A percentile compares a stretch with the other conserved stretches of the same genome.
Evolutionary conservation across 805 yeast species (phyloP).

Genomic region (Sugiyamaella lignohabitans): DNA sequence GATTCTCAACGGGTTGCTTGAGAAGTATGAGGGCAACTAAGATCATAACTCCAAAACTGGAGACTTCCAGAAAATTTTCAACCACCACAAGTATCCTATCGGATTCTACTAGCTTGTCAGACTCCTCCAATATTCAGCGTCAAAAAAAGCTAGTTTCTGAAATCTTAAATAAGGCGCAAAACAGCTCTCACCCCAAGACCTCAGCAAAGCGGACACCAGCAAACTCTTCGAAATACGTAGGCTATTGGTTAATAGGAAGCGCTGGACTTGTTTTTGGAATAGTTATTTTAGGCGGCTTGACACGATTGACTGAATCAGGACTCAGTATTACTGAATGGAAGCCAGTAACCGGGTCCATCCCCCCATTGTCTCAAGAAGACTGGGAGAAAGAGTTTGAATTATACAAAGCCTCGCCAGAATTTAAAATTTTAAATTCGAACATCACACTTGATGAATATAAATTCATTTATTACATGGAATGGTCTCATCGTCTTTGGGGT

Average conservation of each 20-base stretch:
- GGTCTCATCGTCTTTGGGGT: conserved; percentile 93
- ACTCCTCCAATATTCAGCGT: neutral
- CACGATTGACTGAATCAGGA: conserved; percentile 93
- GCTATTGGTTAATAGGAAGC: conserved; percentile 82
- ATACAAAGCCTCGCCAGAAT: conserved; percentile 85
- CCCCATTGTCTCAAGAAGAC: conserved; percentile 72
- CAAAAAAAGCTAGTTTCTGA: neutral
- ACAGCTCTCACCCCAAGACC: neutral
- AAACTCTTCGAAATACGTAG: conserved; percentile 53
- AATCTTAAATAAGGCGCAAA: conserved; percentile 2
- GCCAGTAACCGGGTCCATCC: conserved; percentile 92
- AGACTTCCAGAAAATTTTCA: neutral
- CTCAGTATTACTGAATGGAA: conserved; percentile 96
- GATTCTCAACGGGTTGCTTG: no score
- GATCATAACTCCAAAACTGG: no score
- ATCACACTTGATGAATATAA: conserved; percentile 88
- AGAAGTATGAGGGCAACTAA: no score
- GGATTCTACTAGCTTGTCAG: neutral
- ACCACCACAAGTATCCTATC: neutral
- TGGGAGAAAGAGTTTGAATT: conserved; percentile 83
- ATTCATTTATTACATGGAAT: conserved; percentile 93
- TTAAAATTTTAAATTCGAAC: conserved; percentile 79
- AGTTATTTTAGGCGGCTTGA: conserved; percentile 92
- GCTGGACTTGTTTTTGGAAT: conserved; percentile 89
- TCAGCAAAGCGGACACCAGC: conserved; percentile 23